A percentile compares a stretch with the other conserved stretches of the same genome.
Evolutionary conservation across 768 basidiomycete genomes (phyloP).

Genomic region (Lactarius trivialis): DNA sequence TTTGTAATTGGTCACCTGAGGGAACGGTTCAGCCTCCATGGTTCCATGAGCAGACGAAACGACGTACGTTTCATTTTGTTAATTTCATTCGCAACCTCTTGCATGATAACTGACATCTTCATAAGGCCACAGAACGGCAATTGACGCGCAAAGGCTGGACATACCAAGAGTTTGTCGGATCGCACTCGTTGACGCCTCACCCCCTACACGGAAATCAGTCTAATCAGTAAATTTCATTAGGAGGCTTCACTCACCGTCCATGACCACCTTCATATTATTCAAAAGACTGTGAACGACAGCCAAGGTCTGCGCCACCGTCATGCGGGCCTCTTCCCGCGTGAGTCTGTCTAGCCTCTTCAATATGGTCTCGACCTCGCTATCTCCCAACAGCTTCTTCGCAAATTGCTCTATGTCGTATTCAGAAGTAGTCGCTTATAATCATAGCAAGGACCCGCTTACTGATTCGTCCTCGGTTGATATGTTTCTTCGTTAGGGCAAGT

Average conservation of each 20-base stretch:
- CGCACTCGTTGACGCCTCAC: not conserved
- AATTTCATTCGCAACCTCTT: not conserved
- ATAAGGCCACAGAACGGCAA: not conserved
- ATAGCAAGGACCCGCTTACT: not conserved
- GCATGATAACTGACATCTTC: not conserved
- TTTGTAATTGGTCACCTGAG: not conserved
- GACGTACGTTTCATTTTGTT: constrained; percentile 6
- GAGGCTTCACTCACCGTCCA: not conserved
- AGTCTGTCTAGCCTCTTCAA: constrained; percentile 7
- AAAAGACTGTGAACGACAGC: constrained; percentile 4
- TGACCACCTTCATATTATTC: constrained; percentile 5
- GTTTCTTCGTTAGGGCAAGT: constrained; percentile 1
- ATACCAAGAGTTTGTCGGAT: not conserved
- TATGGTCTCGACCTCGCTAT: not conserved
- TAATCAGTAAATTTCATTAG: not conserved
- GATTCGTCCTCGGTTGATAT: constrained; percentile 3
- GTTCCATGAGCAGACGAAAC: not conserved
- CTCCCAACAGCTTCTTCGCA: not conserved
- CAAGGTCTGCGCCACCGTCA: constrained; percentile 5
- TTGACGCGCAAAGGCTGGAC: not conserved
- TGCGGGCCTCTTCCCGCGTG: constrained; percentile 1
- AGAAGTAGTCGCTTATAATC: not conserved
- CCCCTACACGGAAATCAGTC: not conserved
- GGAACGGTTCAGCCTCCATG: not conserved
- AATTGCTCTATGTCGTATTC: not conserved